Evolutionary conservation across 2,329 filamentous ascomycete genomes (phyloP).

Genomic region (Exophiala sp.): DNA sequence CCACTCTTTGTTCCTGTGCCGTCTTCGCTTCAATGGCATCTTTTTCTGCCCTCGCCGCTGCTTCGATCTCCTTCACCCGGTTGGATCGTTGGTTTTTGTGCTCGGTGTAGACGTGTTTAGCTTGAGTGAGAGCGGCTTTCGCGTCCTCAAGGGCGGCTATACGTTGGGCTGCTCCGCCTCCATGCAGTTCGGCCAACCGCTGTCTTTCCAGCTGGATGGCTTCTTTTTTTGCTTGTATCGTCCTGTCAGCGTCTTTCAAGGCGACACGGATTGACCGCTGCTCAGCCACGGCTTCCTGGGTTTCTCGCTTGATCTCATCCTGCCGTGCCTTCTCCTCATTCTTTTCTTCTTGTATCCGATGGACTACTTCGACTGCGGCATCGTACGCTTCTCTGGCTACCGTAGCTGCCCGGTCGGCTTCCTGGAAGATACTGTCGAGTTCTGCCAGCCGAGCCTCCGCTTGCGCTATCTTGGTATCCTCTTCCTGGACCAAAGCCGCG

Average conservation of each 20-base stretch:
- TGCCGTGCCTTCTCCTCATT: conserved; percentile 47
- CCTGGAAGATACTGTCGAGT: conserved; percentile 46
- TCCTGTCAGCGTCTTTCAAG: conserved; percentile 10
- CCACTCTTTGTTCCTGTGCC: conserved; percentile 51
- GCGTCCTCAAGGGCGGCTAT: conserved; percentile 55
- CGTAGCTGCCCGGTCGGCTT: conserved; percentile 25
- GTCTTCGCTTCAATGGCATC: conserved; percentile 21
- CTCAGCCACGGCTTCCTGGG: conserved; percentile 53
- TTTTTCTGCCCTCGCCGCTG: conserved; percentile 29
- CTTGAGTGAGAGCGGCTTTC: conserved; percentile 45
- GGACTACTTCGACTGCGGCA: conserved; percentile 41
- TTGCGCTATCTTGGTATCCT: conserved; percentile 46
- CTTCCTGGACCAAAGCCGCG: conserved; percentile 33
- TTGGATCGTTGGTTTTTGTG: conserved; percentile 36
- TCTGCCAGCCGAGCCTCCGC: conserved; percentile 40
- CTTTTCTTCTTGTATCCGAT: conserved; percentile 44
- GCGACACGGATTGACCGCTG: conserved; percentile 56
- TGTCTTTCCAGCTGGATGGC: conserved; percentile 42
- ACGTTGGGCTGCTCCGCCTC: conserved; percentile 61
- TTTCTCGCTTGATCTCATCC: conserved; percentile 49
- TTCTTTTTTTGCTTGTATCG: conserved; percentile 49
- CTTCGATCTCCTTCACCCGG: conserved; percentile 35
- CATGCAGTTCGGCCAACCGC: conserved; percentile 62
- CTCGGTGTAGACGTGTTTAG: conserved; percentile 39
- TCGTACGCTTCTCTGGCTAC: conserved; percentile 40